These are phyloP conservation scores for Aureobasidium sp. DNA, from an alignment of 2,329 filamentous ascomycete species.

Conservation along the genomic window DNA sequence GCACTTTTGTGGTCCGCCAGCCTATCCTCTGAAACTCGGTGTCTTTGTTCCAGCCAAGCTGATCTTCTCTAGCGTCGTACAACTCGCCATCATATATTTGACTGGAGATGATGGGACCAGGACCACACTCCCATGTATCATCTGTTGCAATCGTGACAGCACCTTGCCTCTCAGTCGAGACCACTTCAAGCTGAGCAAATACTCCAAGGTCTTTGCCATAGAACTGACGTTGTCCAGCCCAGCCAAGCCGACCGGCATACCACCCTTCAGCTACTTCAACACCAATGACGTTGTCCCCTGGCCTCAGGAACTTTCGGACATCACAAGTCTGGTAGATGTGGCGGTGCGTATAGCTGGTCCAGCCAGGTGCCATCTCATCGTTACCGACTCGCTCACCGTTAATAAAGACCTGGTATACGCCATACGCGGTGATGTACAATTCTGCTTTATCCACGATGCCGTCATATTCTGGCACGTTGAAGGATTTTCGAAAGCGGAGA, in stretches of 20 bases:
- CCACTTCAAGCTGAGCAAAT: slow-evolving; percentile 35
- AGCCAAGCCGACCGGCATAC: slow-evolving; percentile 38
- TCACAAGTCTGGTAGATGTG: slow-evolving; percentile 50
- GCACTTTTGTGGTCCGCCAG: slow-evolving; percentile 30
- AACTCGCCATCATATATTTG: slow-evolving; percentile 50
- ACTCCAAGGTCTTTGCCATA: slow-evolving; percentile 37
- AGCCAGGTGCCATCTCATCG: slow-evolving; percentile 42
- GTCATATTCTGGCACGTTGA: slow-evolving; percentile 20
- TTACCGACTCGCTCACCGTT: slow-evolving; percentile 37
- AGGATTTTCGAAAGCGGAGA: slow-evolving; percentile 30
- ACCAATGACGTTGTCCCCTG: slow-evolving; percentile 35
- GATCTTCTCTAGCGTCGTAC: slow-evolving; percentile 39
- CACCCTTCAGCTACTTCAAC: slow-evolving; percentile 45
- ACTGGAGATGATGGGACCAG: slow-evolving; percentile 30
- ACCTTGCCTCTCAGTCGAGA: slow-evolving; percentile 27
- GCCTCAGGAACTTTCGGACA: slow-evolving; percentile 36
- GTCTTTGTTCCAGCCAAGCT: slow-evolving; percentile 5
- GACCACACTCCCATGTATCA: slow-evolving; percentile 32
- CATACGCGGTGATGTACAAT: slow-evolving; percentile 43
- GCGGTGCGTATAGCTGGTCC: slow-evolving; percentile 45
- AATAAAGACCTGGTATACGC: slow-evolving; percentile 43
- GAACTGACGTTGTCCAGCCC: slow-evolving; percentile 28
- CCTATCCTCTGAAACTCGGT: slow-evolving; percentile 23
- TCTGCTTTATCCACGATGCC: slow-evolving; percentile 27
- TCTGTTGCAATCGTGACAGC: slow-evolving; percentile 31